Base-by-base conservation (phyloP, 1,284 basidiomycete genomes). In the Cryptococcus floricola region DNA sequence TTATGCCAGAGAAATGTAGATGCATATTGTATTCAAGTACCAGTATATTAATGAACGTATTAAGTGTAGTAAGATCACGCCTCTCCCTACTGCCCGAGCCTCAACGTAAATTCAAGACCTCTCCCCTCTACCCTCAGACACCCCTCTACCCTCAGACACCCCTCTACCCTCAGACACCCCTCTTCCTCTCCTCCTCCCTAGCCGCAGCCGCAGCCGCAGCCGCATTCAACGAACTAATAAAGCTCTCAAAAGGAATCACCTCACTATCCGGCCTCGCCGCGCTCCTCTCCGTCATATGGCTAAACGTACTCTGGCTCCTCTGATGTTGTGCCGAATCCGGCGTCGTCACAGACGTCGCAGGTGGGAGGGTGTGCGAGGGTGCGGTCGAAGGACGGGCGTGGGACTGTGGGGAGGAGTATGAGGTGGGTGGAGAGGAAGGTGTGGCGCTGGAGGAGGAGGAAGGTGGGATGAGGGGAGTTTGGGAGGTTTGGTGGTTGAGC, bases 211-310 rank as follows among this genome's bases (percentile, higher is more conserved):
- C 19, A 12, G 28, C 39, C 38, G 47, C 41, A 25, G 41, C 48
- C 5, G 39, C 54, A 45, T 57, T 50, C 43, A 57, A 42, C 4
- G 49, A 43, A 52, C 27, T 46, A 4, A 60, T 46, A 54, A 67
- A 64, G 23, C 57, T 55, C 28, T 65, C 63, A 52, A 64, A 65
- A 1, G 67, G 67, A 25, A 69, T 67, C 16, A 69, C 53, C 4
- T 58, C 65, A 6, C 60, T 63, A 60, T 69, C 67, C 1, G 67
- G 65, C 53, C 67, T 59, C 10, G 67, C 67, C 8, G 62, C 67
- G n/a, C 56, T 57, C 39, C 23, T 49, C 25, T 38, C 53, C 8
- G 51, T 49, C 39, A 56, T 38, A 27, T 49, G 48, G n/a, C 34
- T 39, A 8, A 10, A 39, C 31, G 34, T 50, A 27, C 48, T 50